Evolutionary conservation across 208 protist species (phyloP).

Genomic region (Crithidia fasciculata): DNA sequence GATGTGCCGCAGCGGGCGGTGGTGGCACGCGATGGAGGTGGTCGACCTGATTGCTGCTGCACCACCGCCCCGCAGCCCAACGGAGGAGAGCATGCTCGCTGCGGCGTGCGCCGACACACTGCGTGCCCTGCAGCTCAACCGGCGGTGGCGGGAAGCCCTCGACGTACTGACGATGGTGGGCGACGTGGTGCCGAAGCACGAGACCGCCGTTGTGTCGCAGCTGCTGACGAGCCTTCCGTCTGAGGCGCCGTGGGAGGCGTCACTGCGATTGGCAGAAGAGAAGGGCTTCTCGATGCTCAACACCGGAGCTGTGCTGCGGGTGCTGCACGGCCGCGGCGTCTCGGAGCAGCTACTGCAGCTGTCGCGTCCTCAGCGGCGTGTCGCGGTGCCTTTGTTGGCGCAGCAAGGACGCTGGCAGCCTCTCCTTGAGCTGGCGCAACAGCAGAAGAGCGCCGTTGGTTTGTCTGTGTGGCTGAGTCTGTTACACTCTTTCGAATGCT

Average conservation of each 20-base stretch:
- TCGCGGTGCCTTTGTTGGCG: slow-evolving; percentile 8
- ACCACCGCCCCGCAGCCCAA: slow-evolving; percentile 29
- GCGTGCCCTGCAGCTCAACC: slow-evolving; percentile 48
- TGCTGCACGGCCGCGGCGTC: slow-evolving; percentile 18
- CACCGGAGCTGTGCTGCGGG: slow-evolving; percentile 3
- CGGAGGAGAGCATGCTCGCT: slow-evolving; percentile 54
- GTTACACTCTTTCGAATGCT: slow-evolving; percentile 30
- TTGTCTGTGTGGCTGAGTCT: slow-evolving; percentile 23
- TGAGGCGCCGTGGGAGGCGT: slow-evolving; percentile 49
- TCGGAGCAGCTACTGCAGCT: background rate
- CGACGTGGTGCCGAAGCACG: slow-evolving; percentile 36
- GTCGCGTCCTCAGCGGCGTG: background rate
- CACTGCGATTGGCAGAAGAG: slow-evolving; percentile 21
- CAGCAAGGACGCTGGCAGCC: slow-evolving; percentile 36
- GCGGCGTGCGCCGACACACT: slow-evolving; percentile 67
- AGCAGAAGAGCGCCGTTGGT: background rate
- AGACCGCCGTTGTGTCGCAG: slow-evolving; percentile 43
- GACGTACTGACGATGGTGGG: slow-evolving; percentile 42
- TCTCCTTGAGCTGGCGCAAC: background rate
- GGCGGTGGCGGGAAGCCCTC: slow-evolving; percentile 70
- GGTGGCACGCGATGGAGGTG: slow-evolving; percentile 74
- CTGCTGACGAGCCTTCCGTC: slow-evolving; percentile 49
- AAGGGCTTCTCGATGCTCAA: slow-evolving; percentile 4
- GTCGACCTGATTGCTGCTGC: slow-evolving; percentile 61
- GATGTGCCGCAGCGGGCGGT: slow-evolving; percentile 49